Base-by-base conservation (phyloP, 2,329 filamentous ascomycete species). In the Penicillium polonicum region DNA sequence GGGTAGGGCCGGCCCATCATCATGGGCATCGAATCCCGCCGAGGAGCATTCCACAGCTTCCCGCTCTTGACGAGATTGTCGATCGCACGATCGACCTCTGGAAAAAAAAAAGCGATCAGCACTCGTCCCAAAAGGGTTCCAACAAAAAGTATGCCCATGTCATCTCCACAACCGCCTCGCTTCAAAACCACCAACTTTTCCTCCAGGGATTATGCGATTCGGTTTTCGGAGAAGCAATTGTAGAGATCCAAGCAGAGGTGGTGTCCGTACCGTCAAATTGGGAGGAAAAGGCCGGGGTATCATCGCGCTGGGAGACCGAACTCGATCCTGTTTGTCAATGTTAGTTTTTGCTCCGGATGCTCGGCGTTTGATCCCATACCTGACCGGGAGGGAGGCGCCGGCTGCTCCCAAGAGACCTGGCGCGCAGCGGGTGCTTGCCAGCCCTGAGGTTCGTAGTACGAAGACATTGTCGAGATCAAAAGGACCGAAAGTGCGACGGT, bases 21-120 rank as follows among this genome's bases (percentile, higher is more conserved):
- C 74, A 85, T 79, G 65, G 85, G 84, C 83, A 88, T 83, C 58
- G 86, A 96, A 79, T 96, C 91, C 83, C 92, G 90, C 77, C 94
- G 91, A 53, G 75, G 72, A 59, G 74, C 84, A 70, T 82, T 82
- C 78, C 93, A 94, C 79, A 92, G 88, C 82, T 97, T 97, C 71
- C 92, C 92, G 75, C 92, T 96, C 84, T 97, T 97, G 71, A 93
- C 85, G 60, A 99, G 85, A 76, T 97, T 97, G 72, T 97, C 94
- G 71, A 93, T 87, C 67, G 93, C 93, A 74, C 93, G 89, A 66
- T 97, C 94, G 69, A 99, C 92, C 85, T 99, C 94, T 96, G 72
- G 50, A n/a, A 6, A 27, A 6, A 43, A 33, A 42, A 65, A 63
- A 50, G 45, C 55, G 42, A 65, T 75, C 60, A 76, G 68, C 63